Percentiles rank a stretch among this genome's conserved stretches.
These are phyloP conservation scores for Limonomyces culmigenus DNA, from an alignment of 1,284 basidiomycete species.

Conservation along the genomic window DNA sequence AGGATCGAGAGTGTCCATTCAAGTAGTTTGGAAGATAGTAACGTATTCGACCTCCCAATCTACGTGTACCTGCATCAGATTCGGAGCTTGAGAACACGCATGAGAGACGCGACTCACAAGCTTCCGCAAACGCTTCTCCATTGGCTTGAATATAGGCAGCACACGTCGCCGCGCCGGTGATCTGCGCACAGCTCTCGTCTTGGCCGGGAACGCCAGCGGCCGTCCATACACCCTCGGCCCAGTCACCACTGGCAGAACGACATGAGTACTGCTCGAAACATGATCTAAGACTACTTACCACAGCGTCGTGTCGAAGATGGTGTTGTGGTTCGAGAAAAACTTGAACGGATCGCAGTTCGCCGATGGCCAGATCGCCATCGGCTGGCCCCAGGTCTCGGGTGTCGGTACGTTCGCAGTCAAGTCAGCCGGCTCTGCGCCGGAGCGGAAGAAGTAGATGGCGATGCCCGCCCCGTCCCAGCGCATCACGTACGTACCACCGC, in stretches of 20 bases:
- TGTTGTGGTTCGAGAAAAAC: constrained; percentile 61
- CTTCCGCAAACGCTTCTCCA: constrained; percentile 56
- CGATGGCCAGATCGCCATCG: constrained; percentile 62
- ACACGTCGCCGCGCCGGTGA: constrained; percentile 68
- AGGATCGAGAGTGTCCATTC: too few relatives aligned
- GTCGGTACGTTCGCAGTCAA: constrained; percentile 49
- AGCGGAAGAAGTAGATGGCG: constrained; percentile 67
- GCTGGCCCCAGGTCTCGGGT: constrained; percentile 57
- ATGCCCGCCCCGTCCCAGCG: constrained; percentile 61
- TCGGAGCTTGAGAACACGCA: too few relatives aligned
- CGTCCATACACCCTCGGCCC: constrained; percentile 72
- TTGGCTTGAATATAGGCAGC: constrained; percentile 55
- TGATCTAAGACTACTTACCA: constrained; percentile 30
- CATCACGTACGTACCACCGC: constrained; percentile 75
- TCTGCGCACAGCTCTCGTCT: constrained; percentile 62
- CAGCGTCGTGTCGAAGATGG: constrained; percentile 71
- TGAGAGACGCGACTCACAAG: too few relatives aligned
- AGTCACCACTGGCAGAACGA: constrained; percentile 59
- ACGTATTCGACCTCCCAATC: too few relatives aligned
- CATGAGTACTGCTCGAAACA: constrained; percentile 3
- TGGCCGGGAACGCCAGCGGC: constrained; percentile 60
- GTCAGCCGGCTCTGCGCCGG: constrained; percentile 56
- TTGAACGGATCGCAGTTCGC: constrained; percentile 50
- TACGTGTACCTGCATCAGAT: too few relatives aligned
- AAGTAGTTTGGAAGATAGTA: too few relatives aligned